phyloP scores from a whole-genome alignment of 805 yeast genomes.

The Kodamaea jinghongensis region DNA sequence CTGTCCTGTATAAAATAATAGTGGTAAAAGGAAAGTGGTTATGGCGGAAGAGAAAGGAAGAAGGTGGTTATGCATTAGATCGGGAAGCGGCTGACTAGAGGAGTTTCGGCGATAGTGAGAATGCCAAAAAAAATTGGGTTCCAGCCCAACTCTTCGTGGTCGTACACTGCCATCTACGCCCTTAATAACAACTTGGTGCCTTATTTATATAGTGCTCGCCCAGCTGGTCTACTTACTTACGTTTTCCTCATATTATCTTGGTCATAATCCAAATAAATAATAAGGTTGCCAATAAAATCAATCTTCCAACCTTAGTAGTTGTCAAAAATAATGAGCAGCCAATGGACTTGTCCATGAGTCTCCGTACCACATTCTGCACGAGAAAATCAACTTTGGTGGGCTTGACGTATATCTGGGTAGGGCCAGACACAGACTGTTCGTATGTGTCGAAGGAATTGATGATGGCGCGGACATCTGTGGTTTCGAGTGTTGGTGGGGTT shows the following conservation, averaged over 20 bases:
- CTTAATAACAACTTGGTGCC: too few species aligned
- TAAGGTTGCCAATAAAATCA: constrained; percentile 14
- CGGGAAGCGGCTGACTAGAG: too few species aligned
- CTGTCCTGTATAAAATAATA: constrained; percentile 4
- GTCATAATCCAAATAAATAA: constrained; percentile 10
- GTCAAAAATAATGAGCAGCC: constrained; percentile 37
- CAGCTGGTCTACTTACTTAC: too few species aligned
- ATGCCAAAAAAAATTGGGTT: too few species aligned
- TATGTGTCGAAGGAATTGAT: constrained; percentile 7
- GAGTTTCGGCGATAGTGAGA: not conserved
- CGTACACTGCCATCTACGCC: too few species aligned
- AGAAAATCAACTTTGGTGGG: constrained; percentile 32
- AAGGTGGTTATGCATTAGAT: too few species aligned
- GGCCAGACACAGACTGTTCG: constrained; percentile 33
- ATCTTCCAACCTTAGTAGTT: constrained; percentile 33
- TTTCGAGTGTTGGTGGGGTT: constrained; percentile 6
- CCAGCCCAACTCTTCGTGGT: too few species aligned
- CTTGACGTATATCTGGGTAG: constrained; percentile 38
- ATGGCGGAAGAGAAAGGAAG: too few species aligned
- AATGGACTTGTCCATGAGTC: constrained; percentile 26
- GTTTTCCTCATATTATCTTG: not conserved
- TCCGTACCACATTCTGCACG: constrained; percentile 24
- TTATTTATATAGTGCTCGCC: too few species aligned
- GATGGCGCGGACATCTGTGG: constrained; percentile 4
- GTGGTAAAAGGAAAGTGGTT: too few species aligned